A percentile compares a stretch with the other conserved stretches of the same genome.
Evolutionary conservation across 768 basidiomycete species (phyloP).

Genomic region (Lactifluus volemus): DNA sequence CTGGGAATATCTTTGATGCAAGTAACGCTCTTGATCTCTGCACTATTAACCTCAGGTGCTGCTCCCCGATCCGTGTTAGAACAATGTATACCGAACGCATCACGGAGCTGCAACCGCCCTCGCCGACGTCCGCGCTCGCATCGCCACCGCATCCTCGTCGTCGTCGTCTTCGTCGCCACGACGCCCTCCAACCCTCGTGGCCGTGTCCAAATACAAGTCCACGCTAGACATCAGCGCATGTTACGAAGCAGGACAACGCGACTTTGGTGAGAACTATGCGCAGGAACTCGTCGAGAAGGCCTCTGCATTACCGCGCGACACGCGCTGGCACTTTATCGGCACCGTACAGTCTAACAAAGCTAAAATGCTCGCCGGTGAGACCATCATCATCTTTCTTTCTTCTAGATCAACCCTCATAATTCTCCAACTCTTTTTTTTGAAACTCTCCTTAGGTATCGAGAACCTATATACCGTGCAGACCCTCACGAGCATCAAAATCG

Average conservation of each 20-base stretch:
- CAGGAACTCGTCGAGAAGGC: constrained; percentile 90
- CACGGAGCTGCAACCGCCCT: constrained; percentile 47
- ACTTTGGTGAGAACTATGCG: constrained; percentile 98
- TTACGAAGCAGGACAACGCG: constrained; percentile 70
- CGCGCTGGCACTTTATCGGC: constrained; percentile 29
- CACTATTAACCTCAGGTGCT: neutral
- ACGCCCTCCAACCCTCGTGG: constrained; percentile 48
- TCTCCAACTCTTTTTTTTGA: neutral
- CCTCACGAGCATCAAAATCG: constrained; percentile 71
- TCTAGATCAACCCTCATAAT: neutral
- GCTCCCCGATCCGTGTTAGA: neutral
- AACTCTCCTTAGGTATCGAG: neutral
- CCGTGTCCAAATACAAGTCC: constrained; percentile 92
- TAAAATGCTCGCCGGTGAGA: constrained; percentile 13
- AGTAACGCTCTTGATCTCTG: neutral
- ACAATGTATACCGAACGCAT: constrained; percentile 32
- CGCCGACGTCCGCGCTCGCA: constrained; percentile 40
- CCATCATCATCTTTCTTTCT: too few relatives aligned
- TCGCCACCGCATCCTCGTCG: constrained; percentile 30
- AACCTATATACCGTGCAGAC: constrained; percentile 88
- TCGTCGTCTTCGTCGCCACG: neutral
- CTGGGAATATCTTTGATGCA: neutral
- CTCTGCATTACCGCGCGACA: constrained; percentile 30
- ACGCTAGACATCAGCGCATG: constrained; percentile 78
- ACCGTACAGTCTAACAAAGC: constrained; percentile 13